Evolutionary conservation across 768 basidiomycete genomes (phyloP).

Genomic region (Tylopilus sp.): DNA sequence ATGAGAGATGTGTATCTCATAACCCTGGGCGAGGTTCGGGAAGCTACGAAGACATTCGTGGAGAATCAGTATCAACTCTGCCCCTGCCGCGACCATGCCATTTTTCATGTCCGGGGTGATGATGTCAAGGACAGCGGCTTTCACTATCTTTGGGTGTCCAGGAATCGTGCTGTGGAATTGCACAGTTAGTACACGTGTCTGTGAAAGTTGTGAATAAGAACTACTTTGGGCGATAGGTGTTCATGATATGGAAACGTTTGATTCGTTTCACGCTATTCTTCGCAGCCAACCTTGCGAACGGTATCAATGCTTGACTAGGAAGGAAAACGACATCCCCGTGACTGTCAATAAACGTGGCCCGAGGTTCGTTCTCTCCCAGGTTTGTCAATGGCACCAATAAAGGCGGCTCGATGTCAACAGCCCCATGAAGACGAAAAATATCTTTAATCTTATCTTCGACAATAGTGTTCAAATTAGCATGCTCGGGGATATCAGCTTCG

Average conservation of each 20-base stretch:
- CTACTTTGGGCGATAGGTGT: slow-evolving; percentile 68
- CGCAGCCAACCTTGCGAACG: slow-evolving; percentile 83
- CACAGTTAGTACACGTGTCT: slow-evolving; percentile 2
- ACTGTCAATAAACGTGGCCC: slow-evolving; percentile 74
- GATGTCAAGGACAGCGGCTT: slow-evolving; percentile 81
- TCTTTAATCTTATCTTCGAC: slow-evolving; percentile 74
- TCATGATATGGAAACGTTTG: slow-evolving; percentile 78
- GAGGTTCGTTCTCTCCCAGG: slow-evolving; percentile 57
- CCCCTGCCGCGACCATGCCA: slow-evolving; percentile 66
- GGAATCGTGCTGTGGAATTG: slow-evolving; percentile 46
- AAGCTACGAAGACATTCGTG: slow-evolving; percentile 67
- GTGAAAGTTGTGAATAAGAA: slow-evolving; percentile 9
- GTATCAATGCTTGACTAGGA: slow-evolving; percentile 67
- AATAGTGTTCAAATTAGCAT: slow-evolving; percentile 65
- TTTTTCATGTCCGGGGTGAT: slow-evolving; percentile 67
- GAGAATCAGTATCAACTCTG: slow-evolving; percentile 69
- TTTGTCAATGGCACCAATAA: slow-evolving; percentile 73
- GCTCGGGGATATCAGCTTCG: slow-evolving; percentile 63
- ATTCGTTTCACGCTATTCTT: slow-evolving; percentile 62
- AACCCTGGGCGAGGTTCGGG: slow-evolving; percentile 61
- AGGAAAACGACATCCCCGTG: slow-evolving; percentile 74
- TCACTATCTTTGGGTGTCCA: slow-evolving; percentile 70
- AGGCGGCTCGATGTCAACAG: slow-evolving; percentile 83
- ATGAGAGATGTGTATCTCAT: slow-evolving; percentile 79
- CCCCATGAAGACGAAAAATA: slow-evolving; percentile 87